phyloP scores from a whole-genome alignment of 2,329 filamentous ascomycete genomes.

The Aspergillus glaucus region DNA sequence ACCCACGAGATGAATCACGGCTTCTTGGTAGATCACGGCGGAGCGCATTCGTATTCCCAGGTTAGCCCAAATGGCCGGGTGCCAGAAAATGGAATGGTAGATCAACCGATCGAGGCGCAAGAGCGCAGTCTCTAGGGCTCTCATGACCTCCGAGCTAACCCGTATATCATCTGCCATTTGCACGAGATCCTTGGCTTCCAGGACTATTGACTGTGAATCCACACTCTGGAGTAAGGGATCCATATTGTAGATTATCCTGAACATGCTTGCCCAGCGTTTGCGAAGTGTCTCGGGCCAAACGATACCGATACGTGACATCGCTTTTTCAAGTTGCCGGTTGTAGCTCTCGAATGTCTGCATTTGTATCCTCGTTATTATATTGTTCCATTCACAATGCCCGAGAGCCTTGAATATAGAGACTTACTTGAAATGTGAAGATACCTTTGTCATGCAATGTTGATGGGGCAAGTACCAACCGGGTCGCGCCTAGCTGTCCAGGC shows the following conservation, averaged over 20 bases:
- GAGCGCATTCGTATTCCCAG: conserved; percentile 43
- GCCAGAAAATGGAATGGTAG: conserved; percentile 38
- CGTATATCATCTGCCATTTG: conserved; percentile 43
- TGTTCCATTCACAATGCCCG: neutral
- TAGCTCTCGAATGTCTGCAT: neutral
- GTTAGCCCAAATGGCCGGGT: conserved; percentile 42
- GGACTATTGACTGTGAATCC: neutral
- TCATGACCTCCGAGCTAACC: conserved; percentile 37
- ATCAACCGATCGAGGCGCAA: conserved; percentile 41
- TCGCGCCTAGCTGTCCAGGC: neutral
- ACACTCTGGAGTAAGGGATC: neutral
- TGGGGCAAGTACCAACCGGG: neutral
- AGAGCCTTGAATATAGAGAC: neutral
- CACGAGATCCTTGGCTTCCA: conserved; percentile 26
- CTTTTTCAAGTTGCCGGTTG: neutral
- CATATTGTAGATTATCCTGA: neutral
- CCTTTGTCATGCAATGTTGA: neutral
- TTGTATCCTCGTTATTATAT: too few relatives aligned
- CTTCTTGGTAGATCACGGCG: conserved; percentile 31
- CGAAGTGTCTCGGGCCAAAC: neutral
- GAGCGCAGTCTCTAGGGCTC: conserved; percentile 43
- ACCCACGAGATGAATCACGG: conserved; percentile 25
- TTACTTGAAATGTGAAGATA: neutral
- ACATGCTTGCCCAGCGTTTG: neutral
- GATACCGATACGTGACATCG: neutral